Conservation (phyloP, 2,329 filamentous ascomycete genomes). For the Camptophora hylomeconis region DNA sequence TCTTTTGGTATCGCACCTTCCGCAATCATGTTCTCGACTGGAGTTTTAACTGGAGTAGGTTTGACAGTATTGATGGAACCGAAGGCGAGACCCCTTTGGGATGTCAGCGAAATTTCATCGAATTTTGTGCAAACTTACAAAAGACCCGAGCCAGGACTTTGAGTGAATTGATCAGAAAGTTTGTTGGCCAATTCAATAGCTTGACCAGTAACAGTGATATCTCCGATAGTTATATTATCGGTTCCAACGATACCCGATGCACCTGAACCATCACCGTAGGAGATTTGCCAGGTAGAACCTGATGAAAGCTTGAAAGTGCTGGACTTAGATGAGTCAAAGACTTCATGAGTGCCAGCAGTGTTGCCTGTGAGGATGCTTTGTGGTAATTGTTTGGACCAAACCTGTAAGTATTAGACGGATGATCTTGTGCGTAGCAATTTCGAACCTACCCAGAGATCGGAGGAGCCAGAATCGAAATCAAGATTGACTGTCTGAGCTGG, state of each 20-base stretch:
- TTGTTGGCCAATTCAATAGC: constrained; percentile 50
- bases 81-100: constrained; percentile 39
- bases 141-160: constrained; percentile 48
- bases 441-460: constrained; percentile 52
- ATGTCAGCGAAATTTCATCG: no score
- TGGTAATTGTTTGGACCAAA: constrained; percentile 42
- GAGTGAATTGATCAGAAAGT: constrained; percentile 45
- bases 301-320: constrained; percentile 41
- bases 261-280: constrained; percentile 55
- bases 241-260: constrained; percentile 53
- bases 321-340: constrained; percentile 50
- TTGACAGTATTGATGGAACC: constrained; percentile 50
- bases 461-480: constrained; percentile 57
- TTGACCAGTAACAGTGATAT: constrained; percentile 48
- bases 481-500: constrained; percentile 45
- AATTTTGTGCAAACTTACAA: no score
- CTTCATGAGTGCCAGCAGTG: constrained; percentile 31
- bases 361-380: constrained; percentile 22
- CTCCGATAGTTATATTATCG: constrained; percentile 50
- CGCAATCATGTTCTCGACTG: constrained; percentile 56
- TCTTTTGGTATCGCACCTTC: constrained; percentile 41
- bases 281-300: constrained; percentile 49
- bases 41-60: constrained; percentile 43
- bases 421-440: neutral
- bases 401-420: constrained; percentile 23